Evolutionary conservation across 2,329 filamentous ascomycete species (phyloP).

Genomic region (Microcera coccophila): DNA sequence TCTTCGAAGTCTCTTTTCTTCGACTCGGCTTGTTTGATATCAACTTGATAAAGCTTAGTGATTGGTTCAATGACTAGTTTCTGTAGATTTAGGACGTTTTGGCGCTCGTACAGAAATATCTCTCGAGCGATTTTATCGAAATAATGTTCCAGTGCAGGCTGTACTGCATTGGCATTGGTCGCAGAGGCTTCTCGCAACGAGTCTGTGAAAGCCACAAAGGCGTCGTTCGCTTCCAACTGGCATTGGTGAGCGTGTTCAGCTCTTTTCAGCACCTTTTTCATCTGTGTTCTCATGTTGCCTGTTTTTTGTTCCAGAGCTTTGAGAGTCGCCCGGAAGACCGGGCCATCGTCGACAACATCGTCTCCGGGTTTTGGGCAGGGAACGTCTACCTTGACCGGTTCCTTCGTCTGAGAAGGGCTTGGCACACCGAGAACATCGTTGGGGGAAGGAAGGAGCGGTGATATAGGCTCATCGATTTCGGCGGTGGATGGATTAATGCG

Average conservation of each 20-base stretch:
- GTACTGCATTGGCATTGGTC: conserved; percentile 94
- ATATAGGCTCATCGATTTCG: conserved; percentile 61
- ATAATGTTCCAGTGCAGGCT: conserved; percentile 94
- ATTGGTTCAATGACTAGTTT: conserved; percentile 94
- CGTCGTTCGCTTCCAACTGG: conserved; percentile 80
- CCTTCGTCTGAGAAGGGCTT: conserved; percentile 30
- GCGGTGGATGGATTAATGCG: conserved; percentile 68
- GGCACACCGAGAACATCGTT: conserved; percentile 34
- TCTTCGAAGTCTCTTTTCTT: conserved; percentile 99
- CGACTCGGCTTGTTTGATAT: conserved; percentile 95
- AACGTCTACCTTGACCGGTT: conserved; percentile 79
- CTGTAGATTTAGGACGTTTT: conserved; percentile 80
- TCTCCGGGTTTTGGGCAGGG: conserved; percentile 79
- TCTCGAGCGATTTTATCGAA: conserved; percentile 95
- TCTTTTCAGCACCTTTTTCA: conserved; percentile 93
- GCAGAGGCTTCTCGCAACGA: conserved; percentile 81
- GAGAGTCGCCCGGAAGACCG: conserved; percentile 93
- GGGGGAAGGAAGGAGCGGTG: conserved; percentile 41
- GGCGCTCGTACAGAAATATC: conserved; percentile 80
- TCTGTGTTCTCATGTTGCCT: conserved; percentile 84
- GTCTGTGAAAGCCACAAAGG: conserved; percentile 77
- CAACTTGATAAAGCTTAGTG: conserved; percentile 83
- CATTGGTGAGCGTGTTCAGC: conserved; percentile 84
- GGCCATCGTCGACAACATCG: conserved; percentile 88
- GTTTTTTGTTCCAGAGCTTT: conserved; percentile 96